Percentiles rank a stretch among this genome's conserved stretches.
These are phyloP conservation scores for Citrus mangshanensis DNA, from an alignment of 345 rosid species.

Conservation along the genomic window DNA sequence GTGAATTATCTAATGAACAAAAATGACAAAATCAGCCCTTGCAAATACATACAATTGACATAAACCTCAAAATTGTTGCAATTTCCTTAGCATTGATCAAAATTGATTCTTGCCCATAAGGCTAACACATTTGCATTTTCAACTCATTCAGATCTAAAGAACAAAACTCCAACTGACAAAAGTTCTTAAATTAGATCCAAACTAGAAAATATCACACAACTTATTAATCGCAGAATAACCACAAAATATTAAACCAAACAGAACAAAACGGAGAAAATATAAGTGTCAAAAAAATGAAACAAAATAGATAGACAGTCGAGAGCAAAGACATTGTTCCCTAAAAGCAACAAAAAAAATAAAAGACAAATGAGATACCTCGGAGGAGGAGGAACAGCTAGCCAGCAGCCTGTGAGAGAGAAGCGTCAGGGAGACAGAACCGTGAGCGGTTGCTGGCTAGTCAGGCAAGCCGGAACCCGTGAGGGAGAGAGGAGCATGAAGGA, in stretches of 20 bases:
- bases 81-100: neutral
- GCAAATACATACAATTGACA: neutral
- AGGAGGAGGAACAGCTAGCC: neutral
- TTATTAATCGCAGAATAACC: neutral
- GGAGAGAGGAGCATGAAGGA: too few relatives aligned
- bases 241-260: neutral
- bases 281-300: neutral
- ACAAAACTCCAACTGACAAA: constrained; percentile 1
- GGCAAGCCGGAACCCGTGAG: too few relatives aligned
- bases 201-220: neutral
- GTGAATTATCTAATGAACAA: neutral
- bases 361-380: constrained; percentile 27
- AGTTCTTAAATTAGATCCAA: constrained; percentile 37
- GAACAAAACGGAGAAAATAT: constrained; percentile 1
- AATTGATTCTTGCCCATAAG: neutral
- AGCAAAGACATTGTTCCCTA: neutral
- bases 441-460: too few relatives aligned
- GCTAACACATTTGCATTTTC: neutral
- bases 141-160: constrained; percentile 37
- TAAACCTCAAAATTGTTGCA: neutral
- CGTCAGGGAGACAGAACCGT: too few relatives aligned
- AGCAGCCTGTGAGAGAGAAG: neutral
- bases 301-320: neutral
- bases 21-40: neutral
- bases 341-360: neutral